Base-by-base conservation (phyloP, 257 asterid genomes). In the Solanum tarijense region DNA sequence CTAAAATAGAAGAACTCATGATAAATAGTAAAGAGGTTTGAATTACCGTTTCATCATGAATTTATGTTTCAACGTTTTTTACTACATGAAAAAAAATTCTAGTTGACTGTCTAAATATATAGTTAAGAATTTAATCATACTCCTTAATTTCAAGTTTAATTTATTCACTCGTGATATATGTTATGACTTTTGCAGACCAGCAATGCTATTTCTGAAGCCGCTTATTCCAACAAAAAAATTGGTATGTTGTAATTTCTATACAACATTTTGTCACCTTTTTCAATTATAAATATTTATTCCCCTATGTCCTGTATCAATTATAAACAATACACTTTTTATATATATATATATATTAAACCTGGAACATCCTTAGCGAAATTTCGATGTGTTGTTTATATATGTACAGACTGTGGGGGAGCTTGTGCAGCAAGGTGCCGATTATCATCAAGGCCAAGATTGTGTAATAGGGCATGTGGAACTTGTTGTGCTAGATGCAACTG, bases 391-490 rank as follows among this genome's bases (percentile, higher is more conserved):
- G 31, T 62, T 62, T 23, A 36, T 16, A 41, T 41, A 41, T 41
- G 31, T 35, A 72, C 48, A 91, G 93, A 91, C 82, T 91, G 93
- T 36, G 90, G 88, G 5, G 83, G 68, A 25, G 92, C 92, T 5
- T 91, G 93, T 46, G 41, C 6, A 3, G 91, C 39, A 12, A 88
- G 93, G 84, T 91, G 93, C 78, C 58, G 65, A 23, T 60, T 88
- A 35, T 87, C 93, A 18, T 87, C 90, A 4, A 87, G 92, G 85
- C 91, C 90, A n/a, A 66, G 36, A 12, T 83, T 91, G 12, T 91
- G 93, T 87, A 32, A 89, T 2, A 85, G 92, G 46, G 93, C 93
- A 6, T 89, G 93, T 36, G 92, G 92, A 55, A 91, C 93, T 14
- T 91, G 93, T 69, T 91, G 93, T 71, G 87, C 71, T 0, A 88